Evolutionary conservation across 257 asterid species (phyloP).

Genomic region (Solanum appendiculatum): DNA sequence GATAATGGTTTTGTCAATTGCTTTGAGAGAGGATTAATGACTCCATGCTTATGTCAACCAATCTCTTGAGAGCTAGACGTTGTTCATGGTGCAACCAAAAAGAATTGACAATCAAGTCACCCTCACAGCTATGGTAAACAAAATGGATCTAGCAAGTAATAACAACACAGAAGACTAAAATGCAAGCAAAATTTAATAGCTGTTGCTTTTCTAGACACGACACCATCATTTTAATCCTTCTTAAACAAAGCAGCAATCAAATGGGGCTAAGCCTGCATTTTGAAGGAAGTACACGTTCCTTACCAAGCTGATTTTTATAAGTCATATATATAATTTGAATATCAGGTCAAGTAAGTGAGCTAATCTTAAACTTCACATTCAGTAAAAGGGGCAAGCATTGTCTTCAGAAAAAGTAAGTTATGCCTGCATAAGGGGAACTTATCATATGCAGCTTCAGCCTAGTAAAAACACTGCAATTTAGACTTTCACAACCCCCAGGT

Average conservation of each 20-base stretch:
- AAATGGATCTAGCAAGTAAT: neutral
- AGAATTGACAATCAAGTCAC: conserved; percentile 9
- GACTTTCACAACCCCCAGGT: neutral
- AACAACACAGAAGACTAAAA: neutral
- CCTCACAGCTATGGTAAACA: neutral
- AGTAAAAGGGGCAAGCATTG: neutral
- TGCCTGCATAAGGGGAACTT: neutral
- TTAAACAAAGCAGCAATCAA: conserved; percentile 94
- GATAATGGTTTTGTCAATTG: conserved; percentile 84
- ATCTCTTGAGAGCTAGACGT: conserved; percentile 72
- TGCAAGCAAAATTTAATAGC: conserved; percentile 20
- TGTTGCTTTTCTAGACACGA: conserved; percentile 87
- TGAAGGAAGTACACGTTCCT: conserved; percentile 71
- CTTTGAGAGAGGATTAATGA: conserved; percentile 78
- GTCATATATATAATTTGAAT: neutral
- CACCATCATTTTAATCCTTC: conserved; percentile 90
- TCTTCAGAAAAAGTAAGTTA: neutral
- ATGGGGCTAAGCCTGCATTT: conserved; percentile 91
- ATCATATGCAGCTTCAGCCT: neutral
- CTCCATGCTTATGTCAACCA: conserved; percentile 87
- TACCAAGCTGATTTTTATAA: conserved; percentile 39
- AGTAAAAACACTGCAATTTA: neutral
- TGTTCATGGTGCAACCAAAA: conserved; percentile 19
- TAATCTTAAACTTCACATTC: neutral
- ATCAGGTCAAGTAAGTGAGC: neutral